Base-by-base conservation (phyloP, 164 flowering plant species). In the Santalum album region DNA sequence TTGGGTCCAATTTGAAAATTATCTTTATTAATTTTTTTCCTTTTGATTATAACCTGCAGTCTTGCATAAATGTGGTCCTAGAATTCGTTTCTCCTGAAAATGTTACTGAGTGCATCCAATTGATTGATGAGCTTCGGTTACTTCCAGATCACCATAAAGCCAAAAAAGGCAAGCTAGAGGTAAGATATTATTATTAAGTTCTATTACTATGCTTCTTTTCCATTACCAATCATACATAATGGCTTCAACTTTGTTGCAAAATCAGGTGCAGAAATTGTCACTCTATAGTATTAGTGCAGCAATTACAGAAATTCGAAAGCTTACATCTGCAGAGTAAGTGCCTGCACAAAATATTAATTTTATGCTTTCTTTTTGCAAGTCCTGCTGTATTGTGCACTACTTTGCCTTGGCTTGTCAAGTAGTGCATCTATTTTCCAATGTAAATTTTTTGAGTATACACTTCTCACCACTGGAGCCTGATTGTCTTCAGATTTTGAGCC, bases 1-100 rank as follows among this genome's bases (percentile, higher is more conserved):
- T n/a, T n/a, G n/a, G n/a, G n/a, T n/a, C n/a, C n/a, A n/a, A n/a
- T n/a, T n/a, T n/a, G n/a, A n/a, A n/a, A n/a, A n/a, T n/a, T n/a
- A n/a, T n/a, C n/a, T n/a, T n/a, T n/a, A n/a, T n/a, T n/a, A n/a
- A n/a, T n/a, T 14, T 36, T 14, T 2, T 1, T 36, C 12, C 40
- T 36, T 36, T 18, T 4, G 1, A 3, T 45, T 48, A 26, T 67
- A 43, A 23, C 43, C 18, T 65, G 68, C 78, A 83, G 95, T 78
- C 87, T 26, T 78, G 84, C 45, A 75, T 79, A 12, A 81, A 72
- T 54, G 75, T 86, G 55, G 76, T 72, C 12, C 25, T 84, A 74
- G 81, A 81, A 60, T 84, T 80, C 65, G 65, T 86, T 46, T 86
- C 95, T 7, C 97, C 90, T 25, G 97, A 89, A 58, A 82, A 68